Evolutionary conservation across 2,329 filamentous ascomycete species (phyloP).

Genomic region (Setomelanomma holmii): DNA sequence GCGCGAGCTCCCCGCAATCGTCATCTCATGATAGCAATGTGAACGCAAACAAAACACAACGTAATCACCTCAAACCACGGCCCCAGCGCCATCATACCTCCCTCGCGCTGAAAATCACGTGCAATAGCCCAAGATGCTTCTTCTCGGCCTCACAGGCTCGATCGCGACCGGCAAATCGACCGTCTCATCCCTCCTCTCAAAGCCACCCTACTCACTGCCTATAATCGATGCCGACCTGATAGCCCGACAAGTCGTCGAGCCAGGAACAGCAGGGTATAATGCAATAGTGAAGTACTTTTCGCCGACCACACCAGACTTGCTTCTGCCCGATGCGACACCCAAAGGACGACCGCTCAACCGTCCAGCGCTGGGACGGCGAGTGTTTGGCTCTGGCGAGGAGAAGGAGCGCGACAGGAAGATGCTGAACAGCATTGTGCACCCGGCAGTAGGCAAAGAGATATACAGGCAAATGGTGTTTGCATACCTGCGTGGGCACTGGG

Average conservation of each 20-base stretch:
- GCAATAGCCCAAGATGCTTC: slow-evolving; percentile 71
- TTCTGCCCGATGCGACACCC: slow-evolving; percentile 66
- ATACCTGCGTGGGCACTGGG: slow-evolving; percentile 81
- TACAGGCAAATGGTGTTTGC: slow-evolving; percentile 74
- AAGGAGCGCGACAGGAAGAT: slow-evolving; percentile 73
- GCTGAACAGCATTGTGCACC: slow-evolving; percentile 91
- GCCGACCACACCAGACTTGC: slow-evolving; percentile 82
- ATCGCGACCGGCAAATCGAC: slow-evolving; percentile 99
- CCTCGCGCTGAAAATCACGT: too few relatives aligned
- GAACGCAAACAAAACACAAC: background rate
- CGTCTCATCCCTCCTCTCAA: slow-evolving; percentile 81
- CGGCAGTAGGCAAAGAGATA: slow-evolving; percentile 84
- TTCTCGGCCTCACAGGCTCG: slow-evolving; percentile 94
- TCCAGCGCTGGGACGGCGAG: slow-evolving; percentile 79
- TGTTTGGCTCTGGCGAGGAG: slow-evolving; percentile 82
- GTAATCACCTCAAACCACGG: too few relatives aligned
- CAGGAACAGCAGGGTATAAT: slow-evolving; percentile 82
- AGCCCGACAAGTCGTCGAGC: slow-evolving; percentile 92
- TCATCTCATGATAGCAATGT: background rate
- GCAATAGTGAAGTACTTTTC: slow-evolving; percentile 84
- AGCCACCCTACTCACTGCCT: slow-evolving; percentile 82
- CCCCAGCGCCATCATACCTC: background rate
- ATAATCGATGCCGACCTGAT: slow-evolving; percentile 94
- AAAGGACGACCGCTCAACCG: slow-evolving; percentile 81
- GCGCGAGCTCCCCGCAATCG: background rate